phyloP scores from a whole-genome alignment of 2,329 filamentous ascomycete species.

The Penicillium corylophilum region DNA sequence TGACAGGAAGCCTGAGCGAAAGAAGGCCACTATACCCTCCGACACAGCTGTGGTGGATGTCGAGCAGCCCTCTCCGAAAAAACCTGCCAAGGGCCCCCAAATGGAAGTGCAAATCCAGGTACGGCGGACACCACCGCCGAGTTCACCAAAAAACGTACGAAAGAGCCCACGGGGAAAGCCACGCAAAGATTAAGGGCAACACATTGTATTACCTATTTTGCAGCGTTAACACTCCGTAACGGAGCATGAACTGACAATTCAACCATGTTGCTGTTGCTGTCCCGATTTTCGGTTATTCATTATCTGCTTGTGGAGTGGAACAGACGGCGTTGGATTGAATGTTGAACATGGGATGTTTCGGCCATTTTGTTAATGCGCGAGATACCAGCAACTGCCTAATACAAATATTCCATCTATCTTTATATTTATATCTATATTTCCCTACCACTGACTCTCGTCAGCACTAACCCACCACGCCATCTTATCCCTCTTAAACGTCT shows the following conservation, averaged over 20 bases:
- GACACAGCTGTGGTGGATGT: background rate
- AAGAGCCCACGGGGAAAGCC: constrained; percentile 4
- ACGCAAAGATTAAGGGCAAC: constrained; percentile 1
- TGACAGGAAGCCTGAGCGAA: background rate
- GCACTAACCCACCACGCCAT: constrained; percentile 58
- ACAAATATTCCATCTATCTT: background rate
- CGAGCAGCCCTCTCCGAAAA: background rate
- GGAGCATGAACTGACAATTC: background rate
- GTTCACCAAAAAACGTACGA: background rate
- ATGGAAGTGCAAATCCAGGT: constrained; percentile 26
- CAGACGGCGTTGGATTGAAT: constrained; percentile 5
- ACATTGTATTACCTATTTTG: background rate
- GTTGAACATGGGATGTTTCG: background rate
- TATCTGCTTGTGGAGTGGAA: background rate
- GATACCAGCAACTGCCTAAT: constrained; percentile 22
- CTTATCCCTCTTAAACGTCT: constrained; percentile 76
- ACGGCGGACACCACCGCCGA: constrained; percentile 23
- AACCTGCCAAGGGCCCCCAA: background rate
- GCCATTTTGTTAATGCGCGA: constrained; percentile 14
- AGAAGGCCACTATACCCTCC: background rate
- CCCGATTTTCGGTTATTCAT: background rate
- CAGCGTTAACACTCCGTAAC: background rate
- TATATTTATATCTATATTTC: background rate
- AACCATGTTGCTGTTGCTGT: background rate
- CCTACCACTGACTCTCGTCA: constrained; percentile 44